Conservation (phyloP, 768 basidiomycete genomes). For the Rhizopogon vulgaris region DNA sequence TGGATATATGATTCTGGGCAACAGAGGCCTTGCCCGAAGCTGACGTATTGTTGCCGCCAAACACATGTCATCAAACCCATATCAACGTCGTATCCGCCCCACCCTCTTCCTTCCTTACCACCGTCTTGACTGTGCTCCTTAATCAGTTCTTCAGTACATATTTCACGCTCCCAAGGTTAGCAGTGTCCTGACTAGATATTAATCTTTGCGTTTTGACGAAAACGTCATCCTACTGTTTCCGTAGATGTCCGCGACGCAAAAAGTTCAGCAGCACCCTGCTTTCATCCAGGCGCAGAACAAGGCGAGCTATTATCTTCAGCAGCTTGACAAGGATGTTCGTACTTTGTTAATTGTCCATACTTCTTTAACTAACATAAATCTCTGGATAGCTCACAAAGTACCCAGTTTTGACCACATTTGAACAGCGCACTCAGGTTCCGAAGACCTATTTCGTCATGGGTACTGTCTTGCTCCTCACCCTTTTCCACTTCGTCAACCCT, state of each 20-base stretch:
- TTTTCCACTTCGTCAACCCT: constrained; percentile 83
- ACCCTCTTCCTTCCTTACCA: constrained; percentile 18
- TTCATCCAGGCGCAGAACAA: constrained; percentile 80
- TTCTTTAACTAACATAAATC: constrained; percentile 4
- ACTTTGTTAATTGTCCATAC: neutral
- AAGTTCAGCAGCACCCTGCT: constrained; percentile 83
- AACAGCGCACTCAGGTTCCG: constrained; percentile 87
- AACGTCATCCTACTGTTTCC: constrained; percentile 9
- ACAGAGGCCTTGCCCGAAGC: constrained; percentile 10
- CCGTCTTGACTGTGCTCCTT: constrained; percentile 10
- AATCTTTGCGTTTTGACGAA: neutral
- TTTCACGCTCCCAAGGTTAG: constrained; percentile 10
- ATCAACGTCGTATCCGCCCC: constrained; percentile 28
- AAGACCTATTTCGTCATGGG: constrained; percentile 88
- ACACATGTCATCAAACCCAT: constrained; percentile 58
- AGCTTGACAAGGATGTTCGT: constrained; percentile 96
- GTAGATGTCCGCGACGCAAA: constrained; percentile 76
- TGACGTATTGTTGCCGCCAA: constrained; percentile 47
- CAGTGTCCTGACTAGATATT: neutral
- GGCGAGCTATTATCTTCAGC: constrained; percentile 72
- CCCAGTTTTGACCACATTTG: constrained; percentile 74
- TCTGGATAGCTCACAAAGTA: constrained; percentile 72
- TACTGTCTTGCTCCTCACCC: constrained; percentile 53
- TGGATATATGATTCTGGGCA: constrained; percentile 4
- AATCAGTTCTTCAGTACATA: constrained; percentile 6